Conservation (phyloP, 768 basidiomycete species). For the Lyophyllum atratum region DNA sequence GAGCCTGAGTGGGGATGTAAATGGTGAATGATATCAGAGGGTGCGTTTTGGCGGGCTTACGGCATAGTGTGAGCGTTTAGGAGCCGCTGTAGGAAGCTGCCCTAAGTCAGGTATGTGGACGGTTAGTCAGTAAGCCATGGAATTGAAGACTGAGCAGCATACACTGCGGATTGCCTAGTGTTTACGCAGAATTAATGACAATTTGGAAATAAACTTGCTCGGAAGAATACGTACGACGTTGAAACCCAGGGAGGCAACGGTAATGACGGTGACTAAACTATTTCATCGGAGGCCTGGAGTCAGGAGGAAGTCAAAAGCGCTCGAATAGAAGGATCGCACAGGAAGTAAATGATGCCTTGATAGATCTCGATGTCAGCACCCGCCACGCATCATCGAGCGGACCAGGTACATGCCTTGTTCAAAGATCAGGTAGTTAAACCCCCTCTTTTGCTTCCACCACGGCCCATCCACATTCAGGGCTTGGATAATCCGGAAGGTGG, state of each 20-base stretch:
- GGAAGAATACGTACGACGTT: conserved; percentile 27
- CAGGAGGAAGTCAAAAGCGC: background rate
- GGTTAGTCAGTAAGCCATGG: too few species aligned
- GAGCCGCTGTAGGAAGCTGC: conserved; percentile 29
- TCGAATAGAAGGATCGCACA: conserved; percentile 11
- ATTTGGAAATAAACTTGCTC: too few species aligned
- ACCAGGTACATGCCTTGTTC: conserved; percentile 23
- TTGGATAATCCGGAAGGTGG: conserved; percentile 24
- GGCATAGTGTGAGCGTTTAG: conserved; percentile 26
- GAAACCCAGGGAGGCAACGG: conserved; percentile 22
- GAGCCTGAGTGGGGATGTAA: too few species aligned
- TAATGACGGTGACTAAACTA: conserved; percentile 26
- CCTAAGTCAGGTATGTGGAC: conserved; percentile 11
- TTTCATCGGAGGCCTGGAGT: background rate
- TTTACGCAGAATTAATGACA: too few species aligned
- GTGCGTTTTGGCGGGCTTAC: conserved; percentile 20
- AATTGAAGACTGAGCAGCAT: too few species aligned
- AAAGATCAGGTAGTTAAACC: conserved; percentile 23
- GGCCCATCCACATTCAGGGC: conserved; percentile 21
- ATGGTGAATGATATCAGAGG: too few species aligned
- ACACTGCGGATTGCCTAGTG: too few species aligned
- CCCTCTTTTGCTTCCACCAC: conserved; percentile 15
- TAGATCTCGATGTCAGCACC: background rate
- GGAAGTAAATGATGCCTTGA: conserved; percentile 29
- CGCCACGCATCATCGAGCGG: too few species aligned